These are phyloP conservation scores for Candida anutae DNA, from an alignment of 1,139 yeast genomes.

Conservation along the genomic window DNA sequence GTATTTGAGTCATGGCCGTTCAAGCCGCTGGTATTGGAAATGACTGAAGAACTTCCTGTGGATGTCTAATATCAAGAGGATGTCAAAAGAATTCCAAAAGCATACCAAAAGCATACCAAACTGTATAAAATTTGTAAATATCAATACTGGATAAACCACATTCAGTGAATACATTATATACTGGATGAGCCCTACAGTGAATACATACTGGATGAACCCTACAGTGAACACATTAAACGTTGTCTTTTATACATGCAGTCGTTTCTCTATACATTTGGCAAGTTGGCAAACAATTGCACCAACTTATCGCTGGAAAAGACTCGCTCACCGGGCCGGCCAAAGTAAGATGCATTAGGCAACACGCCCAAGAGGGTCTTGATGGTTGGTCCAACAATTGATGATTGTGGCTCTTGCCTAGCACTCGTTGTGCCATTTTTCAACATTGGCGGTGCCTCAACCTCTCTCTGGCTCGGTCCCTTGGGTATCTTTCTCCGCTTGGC, in stretches of 20 bases:
- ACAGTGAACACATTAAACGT: no score
- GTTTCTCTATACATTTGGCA: conserved; percentile 28
- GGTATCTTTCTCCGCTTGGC: conserved; percentile 16
- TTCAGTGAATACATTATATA: neutral
- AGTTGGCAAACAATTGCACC: conserved; percentile 32
- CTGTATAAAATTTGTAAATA: neutral
- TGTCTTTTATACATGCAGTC: no score
- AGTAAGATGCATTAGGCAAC: conserved; percentile 44
- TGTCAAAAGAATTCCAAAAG: no score
- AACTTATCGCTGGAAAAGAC: conserved; percentile 33
- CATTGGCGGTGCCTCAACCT: conserved; percentile 4
- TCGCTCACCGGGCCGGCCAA: conserved; percentile 33
- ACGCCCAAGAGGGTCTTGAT: conserved; percentile 45
- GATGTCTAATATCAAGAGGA: no score
- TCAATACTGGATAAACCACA: neutral
- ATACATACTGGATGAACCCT: no score
- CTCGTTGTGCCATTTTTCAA: conserved; percentile 1
- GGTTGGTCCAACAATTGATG: conserved; percentile 43
- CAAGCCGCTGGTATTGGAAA: conserved; percentile 45
- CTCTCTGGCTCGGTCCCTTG: conserved; percentile 1
- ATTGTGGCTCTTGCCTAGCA: conserved; percentile 10
- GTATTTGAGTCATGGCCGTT: conserved; percentile 76
- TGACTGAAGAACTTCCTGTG: no score
- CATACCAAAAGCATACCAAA: neutral
- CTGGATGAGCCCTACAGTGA: neutral